Percentiles rank a stretch among this genome's conserved stretches.
phyloP scores from a whole-genome alignment of 352 stramenopile species.

The Pythium aquatile region DNA sequence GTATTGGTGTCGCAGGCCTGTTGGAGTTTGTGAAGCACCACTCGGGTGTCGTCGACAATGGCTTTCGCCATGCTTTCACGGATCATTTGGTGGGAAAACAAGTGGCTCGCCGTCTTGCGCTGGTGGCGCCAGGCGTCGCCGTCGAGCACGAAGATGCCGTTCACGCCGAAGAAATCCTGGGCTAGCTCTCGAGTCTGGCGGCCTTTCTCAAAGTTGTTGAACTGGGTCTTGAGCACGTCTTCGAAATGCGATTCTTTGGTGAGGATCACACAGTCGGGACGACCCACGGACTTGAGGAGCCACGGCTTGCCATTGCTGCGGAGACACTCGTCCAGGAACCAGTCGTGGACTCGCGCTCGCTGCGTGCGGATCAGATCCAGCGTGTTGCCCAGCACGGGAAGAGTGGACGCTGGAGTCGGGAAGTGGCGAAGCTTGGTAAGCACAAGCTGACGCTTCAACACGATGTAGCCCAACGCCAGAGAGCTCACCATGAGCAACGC shows the following conservation, averaged over 20 bases:
- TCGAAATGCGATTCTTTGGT: slow-evolving; percentile 46
- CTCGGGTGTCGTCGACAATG: slow-evolving; percentile 39
- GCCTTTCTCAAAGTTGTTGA: slow-evolving; percentile 79
- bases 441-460: slow-evolving; percentile 1
- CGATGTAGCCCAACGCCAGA: slow-evolving; percentile 14
- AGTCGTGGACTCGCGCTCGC: slow-evolving; percentile 53
- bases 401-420: slow-evolving; percentile 35
- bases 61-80: slow-evolving; percentile 49
- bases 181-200: slow-evolving; percentile 34
- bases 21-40: slow-evolving; percentile 37
- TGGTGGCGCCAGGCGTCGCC: slow-evolving; percentile 67
- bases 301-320: slow-evolving; percentile 44
- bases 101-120: slow-evolving; percentile 85
- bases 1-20: slow-evolving; percentile 9
- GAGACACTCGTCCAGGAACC: slow-evolving; percentile 52
- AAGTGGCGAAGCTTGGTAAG: slow-evolving; percentile 21
- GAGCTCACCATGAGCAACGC: slow-evolving; percentile 8
- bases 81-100: slow-evolving; percentile 77
- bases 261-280: slow-evolving; percentile 40
- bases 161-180: slow-evolving; percentile 62
- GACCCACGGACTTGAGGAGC: slow-evolving; percentile 36
- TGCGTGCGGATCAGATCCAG: slow-evolving; percentile 47
- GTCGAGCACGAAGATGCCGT: slow-evolving; percentile 73
- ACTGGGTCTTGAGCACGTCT: slow-evolving; percentile 63
- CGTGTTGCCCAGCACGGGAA: slow-evolving; percentile 57